Conservation (phyloP, 1,284 basidiomycete genomes). For the Cryptococcus sp. region DNA sequence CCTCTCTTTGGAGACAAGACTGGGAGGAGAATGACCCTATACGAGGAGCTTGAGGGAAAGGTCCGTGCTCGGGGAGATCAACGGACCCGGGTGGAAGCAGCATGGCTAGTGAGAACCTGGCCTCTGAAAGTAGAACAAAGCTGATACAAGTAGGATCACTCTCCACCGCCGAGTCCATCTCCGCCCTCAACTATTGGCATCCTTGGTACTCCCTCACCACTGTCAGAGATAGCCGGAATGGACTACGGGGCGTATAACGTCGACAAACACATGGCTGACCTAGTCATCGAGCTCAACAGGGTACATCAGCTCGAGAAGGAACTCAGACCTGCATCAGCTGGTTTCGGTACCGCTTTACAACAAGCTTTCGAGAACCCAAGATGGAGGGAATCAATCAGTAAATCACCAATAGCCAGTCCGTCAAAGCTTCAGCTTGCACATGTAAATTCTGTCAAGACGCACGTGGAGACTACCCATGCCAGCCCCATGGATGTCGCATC, state of each 20-base stretch:
- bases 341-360: background rate
- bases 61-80: background rate
- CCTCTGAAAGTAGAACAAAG: no score
- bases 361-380: background rate
- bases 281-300: background rate
- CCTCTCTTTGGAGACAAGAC: background rate
- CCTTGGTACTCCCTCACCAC: background rate
- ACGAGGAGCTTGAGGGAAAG: background rate
- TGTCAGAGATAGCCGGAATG: background rate
- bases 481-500: background rate
- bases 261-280: background rate
- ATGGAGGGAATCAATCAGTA: background rate
- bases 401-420: background rate
- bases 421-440: background rate
- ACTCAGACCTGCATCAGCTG: background rate
- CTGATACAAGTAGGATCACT: background rate
- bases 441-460: background rate
- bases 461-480: background rate
- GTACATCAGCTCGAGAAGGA: background rate
- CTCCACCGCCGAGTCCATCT: background rate
- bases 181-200: background rate
- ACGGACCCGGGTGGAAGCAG: background rate
- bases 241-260: background rate
- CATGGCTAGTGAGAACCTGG: background rate
- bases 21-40: background rate